Evolutionary conservation across 106 monocot species (phyloP), one percentile per base, ranked within the genome.

Genomic region (Allium fistulosum): DNA sequence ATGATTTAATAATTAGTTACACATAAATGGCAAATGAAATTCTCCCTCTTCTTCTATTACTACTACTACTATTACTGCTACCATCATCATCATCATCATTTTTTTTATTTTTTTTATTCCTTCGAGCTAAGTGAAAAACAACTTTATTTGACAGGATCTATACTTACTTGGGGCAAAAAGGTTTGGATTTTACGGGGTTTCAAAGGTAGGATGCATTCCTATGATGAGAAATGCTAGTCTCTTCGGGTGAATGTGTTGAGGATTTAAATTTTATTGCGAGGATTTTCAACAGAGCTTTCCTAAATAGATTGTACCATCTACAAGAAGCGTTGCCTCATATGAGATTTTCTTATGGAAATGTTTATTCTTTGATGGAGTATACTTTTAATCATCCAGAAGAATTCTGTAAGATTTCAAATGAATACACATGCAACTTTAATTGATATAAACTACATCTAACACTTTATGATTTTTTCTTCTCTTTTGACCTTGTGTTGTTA

Each of bases 341-440:
- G 81, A 72, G 72, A 58, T 77, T 73, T 68, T 76, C 76, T 1
- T 59, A 68, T 53, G 81, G 67, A 26, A 66, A 77, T 56, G 58
- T 62, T 15, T 72, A 69, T 28, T n/a, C 56, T 12, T 26, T 69
- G n/a, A 47, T 71, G 22, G 26, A 51, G 10, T 17, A 18, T 11
- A 61, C 65, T 11, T 27, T 72, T 7, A 27, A 17, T 7, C 56
- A 58, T 1, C 77, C 77, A 0, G 0, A 51, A 0, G 8, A 57
- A 4, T 15, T 59, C n/a, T 67, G 67, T 78, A 51, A 78, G 51
- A 9, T 48, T 15, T 61, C 22, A 22, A 47, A 28, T 51, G 17
- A 58, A n/a, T 49, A 65, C 17, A 1, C n/a, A 27, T 53, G 28
- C 14, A 14, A 7, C 46, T 16, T 45, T 62, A 45, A 62, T 4